Evolutionary conservation across 2,329 filamentous ascomycete species (phyloP).

Genomic region (Mycosphaerelloides madeirae): DNA sequence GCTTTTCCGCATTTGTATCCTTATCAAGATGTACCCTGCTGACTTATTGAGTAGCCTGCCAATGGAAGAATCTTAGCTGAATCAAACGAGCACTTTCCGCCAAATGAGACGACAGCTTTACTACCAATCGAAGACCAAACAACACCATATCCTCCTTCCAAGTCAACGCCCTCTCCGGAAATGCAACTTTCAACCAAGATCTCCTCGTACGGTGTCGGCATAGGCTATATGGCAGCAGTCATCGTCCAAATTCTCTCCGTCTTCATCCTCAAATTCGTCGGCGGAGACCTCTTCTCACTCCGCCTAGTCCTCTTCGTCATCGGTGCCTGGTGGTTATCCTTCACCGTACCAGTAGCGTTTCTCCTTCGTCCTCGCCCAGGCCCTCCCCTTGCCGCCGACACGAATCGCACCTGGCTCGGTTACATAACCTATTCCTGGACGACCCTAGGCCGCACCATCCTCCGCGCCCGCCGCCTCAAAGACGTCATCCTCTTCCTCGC

Average conservation of each 20-base stretch:
- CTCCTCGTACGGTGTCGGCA: conserved; percentile 86
- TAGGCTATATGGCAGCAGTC: conserved; percentile 83
- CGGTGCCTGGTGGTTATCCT: conserved; percentile 87
- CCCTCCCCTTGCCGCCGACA: conserved; percentile 55
- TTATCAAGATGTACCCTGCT: no score
- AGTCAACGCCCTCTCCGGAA: conserved; percentile 54
- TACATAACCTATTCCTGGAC: conserved; percentile 84
- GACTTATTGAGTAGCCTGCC: no score
- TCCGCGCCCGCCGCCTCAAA: conserved; percentile 65
- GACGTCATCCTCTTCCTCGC: conserved; percentile 75
- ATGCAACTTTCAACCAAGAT: conserved; percentile 83
- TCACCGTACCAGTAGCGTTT: conserved; percentile 80
- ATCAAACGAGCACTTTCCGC: no score
- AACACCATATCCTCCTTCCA: conserved; percentile 31
- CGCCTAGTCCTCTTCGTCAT: conserved; percentile 82
- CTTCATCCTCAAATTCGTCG: conserved; percentile 64
- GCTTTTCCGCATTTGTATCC: no score
- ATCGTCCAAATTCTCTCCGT: conserved; percentile 80
- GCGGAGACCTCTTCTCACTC: conserved; percentile 77
- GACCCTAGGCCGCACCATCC: conserved; percentile 73
- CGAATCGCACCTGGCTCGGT: conserved; percentile 51
- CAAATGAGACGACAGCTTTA: conserved; percentile 4
- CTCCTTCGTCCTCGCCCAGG: conserved; percentile 87
- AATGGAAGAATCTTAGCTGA: no score
- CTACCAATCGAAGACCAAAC: conserved; percentile 13